These are phyloP conservation scores for Torulaspora globosa DNA, from an alignment of 1,139 yeast genomes.

Conservation along the genomic window DNA sequence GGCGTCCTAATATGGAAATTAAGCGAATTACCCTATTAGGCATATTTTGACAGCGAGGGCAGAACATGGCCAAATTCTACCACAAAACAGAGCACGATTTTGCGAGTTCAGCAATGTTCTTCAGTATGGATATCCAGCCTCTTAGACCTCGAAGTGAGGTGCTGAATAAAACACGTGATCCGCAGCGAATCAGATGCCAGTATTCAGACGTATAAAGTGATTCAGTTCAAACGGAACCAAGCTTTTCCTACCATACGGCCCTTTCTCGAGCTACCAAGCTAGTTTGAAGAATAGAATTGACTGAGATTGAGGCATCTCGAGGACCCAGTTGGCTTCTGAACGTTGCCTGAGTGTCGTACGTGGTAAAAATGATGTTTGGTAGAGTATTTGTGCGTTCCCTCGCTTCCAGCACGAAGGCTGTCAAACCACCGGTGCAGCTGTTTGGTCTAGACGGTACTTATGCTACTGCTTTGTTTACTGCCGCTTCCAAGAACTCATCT, in stretches of 20 bases:
- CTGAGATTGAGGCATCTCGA: background rate
- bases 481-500: conserved; percentile 79
- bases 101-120: background rate
- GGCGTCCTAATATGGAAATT: background rate
- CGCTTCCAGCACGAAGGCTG: conserved; percentile 53
- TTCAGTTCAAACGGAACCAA: background rate
- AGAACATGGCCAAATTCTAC: background rate
- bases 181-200: conserved; percentile 5
- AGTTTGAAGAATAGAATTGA: background rate
- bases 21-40: conserved; percentile 1
- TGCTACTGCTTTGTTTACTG: conserved; percentile 91
- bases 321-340: background rate
- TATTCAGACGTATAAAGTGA: background rate
- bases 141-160: background rate
- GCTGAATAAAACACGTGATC: background rate
- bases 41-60: background rate
- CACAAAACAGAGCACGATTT: background rate
- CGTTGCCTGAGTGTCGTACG: background rate
- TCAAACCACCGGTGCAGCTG: conserved; percentile 87
- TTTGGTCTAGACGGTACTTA: conserved; percentile 96
- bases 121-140: background rate
- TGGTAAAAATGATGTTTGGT: conserved; percentile 45
- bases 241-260: background rate
- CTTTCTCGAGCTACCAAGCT: conserved; percentile 1
- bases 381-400: conserved; percentile 69